phyloP scores from a whole-genome alignment of 495 filamentous ascomycete genomes.

The Friedmanniomyces simplex region DNA sequence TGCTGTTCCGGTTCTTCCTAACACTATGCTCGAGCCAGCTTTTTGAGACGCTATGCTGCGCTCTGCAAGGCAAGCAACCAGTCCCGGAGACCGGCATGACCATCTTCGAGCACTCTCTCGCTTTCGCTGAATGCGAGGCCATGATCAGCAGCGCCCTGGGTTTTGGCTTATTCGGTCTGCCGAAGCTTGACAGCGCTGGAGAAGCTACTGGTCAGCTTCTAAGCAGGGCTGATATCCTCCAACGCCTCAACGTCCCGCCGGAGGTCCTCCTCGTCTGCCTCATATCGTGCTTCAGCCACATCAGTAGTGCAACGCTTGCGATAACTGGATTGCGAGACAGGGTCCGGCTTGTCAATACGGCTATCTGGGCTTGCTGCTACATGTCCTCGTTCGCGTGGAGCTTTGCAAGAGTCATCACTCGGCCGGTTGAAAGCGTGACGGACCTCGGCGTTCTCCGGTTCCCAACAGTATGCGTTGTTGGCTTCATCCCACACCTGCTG shows the following conservation, averaged over 20 bases:
- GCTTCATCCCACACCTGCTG: constrained; percentile 85
- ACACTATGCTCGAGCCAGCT: constrained; percentile 78
- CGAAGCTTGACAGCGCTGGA: constrained; percentile 5
- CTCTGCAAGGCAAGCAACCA: constrained; percentile 72
- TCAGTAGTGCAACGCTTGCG: constrained; percentile 74
- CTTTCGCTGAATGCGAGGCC: constrained; percentile 91
- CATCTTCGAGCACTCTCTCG: constrained; percentile 89
- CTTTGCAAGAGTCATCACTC: constrained; percentile 30
- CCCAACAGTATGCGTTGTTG: constrained; percentile 88
- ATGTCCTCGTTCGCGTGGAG: constrained; percentile 72
- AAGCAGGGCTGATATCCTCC: constrained; percentile 34
- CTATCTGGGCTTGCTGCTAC: constrained; percentile 79
- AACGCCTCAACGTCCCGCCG: constrained; percentile 68
- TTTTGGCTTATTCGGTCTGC: constrained; percentile 49
- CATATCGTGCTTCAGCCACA: constrained; percentile 78
- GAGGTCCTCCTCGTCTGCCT: constrained; percentile 79
- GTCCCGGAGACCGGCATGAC: constrained; percentile 91
- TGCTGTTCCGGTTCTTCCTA: constrained; percentile 82
- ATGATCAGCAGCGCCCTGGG: constrained; percentile 67
- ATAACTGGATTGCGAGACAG: constrained; percentile 66
- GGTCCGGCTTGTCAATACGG: constrained; percentile 73
- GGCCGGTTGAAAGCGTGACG: constrained; percentile 12
- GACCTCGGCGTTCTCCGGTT: constrained; percentile 54
- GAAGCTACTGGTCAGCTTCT: constrained; percentile 22
- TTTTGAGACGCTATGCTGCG: constrained; percentile 73